Evolutionary conservation across 176 grass and related monocot genomes (phyloP).

Genomic region (Bonia amplexicaulis): DNA sequence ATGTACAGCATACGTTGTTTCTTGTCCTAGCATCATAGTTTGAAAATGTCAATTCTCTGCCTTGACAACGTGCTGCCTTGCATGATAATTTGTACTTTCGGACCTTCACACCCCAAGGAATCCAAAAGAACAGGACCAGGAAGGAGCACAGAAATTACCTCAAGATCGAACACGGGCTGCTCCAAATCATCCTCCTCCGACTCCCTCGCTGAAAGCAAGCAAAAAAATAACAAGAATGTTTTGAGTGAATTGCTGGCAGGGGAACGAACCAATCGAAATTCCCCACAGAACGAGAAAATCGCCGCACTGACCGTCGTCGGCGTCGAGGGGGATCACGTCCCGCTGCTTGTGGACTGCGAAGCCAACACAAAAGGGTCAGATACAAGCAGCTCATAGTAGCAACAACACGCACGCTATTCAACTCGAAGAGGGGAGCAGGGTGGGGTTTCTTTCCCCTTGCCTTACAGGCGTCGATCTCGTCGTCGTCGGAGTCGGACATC

Average conservation of each 20-base stretch:
- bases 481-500: slow-evolving; percentile 44
- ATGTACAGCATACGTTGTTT: not conserved
- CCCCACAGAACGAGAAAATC: not conserved
- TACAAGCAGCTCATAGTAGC: not conserved
- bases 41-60: not conserved
- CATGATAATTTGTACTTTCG: not conserved
- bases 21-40: not conserved
- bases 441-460: not conserved
- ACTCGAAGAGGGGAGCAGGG: not conserved
- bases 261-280: not conserved
- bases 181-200: slow-evolving; percentile 67
- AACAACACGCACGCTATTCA: not conserved
- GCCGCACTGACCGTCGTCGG: slow-evolving; percentile 33
- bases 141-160: slow-evolving; percentile 28
- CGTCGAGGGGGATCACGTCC: slow-evolving; percentile 67
- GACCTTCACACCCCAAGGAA: not conserved
- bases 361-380: not conserved
- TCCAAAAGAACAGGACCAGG: not conserved
- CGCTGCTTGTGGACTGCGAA: slow-evolving; percentile 78
- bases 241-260: not conserved
- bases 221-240: not conserved
- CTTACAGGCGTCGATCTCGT: slow-evolving; percentile 85
- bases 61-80: not conserved
- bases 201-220: slow-evolving; percentile 21
- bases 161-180: slow-evolving; percentile 61